phyloP scores from a whole-genome alignment of 1,284 basidiomycete genomes.

The Lignosus rhinocerotis region DNA sequence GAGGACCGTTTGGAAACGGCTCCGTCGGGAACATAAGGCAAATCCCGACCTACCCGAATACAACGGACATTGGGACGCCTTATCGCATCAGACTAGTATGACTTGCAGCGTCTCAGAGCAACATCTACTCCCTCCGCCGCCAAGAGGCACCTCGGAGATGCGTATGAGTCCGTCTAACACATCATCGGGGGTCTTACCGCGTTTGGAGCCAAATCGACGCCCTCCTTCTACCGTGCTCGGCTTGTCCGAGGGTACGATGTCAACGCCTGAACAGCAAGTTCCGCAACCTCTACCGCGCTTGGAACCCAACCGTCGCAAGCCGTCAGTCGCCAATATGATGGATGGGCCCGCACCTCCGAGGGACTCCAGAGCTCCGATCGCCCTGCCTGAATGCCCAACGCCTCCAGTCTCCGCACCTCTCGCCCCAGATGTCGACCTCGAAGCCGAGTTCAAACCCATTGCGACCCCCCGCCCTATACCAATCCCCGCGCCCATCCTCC shows the following conservation, averaged over 20 bases:
- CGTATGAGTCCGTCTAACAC: neutral
- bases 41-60: neutral
- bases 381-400: neutral
- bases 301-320: conserved; percentile 19
- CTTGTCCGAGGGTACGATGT: neutral
- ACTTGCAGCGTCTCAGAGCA: neutral
- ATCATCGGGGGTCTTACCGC: neutral
- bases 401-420: neutral
- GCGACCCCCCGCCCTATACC: neutral
- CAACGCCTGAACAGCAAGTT: neutral
- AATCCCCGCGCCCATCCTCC: conserved; percentile 3
- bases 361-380: neutral
- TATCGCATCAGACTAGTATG: neutral
- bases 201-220: conserved; percentile 14
- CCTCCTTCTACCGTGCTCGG: conserved; percentile 7
- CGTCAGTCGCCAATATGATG: neutral
- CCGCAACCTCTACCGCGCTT: conserved; percentile 2
- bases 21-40: neutral
- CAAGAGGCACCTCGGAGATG: neutral
- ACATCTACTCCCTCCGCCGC: neutral
- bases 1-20: neutral
- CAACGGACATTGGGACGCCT: neutral
- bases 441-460: conserved; percentile 1
- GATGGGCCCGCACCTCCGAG: neutral
- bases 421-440: conserved; percentile 2